These are phyloP conservation scores for Piedraia hortae DNA, from an alignment of 2,329 filamentous ascomycete genomes.

Conservation along the genomic window DNA sequence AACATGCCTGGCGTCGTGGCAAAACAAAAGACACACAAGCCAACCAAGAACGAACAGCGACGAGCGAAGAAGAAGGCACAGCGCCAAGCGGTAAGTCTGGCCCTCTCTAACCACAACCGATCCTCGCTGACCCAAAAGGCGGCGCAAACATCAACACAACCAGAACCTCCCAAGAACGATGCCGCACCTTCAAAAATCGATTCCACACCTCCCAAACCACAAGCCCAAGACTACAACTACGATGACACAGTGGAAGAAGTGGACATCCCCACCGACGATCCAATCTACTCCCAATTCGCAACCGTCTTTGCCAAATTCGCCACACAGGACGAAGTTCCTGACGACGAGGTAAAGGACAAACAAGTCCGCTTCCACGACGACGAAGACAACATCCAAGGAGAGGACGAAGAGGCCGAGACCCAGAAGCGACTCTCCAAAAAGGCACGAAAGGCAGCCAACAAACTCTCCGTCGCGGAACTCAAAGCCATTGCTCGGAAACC, in stretches of 20 bases:
- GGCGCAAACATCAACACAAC: slow-evolving; percentile 4
- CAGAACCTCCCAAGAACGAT: slow-evolving; percentile 5
- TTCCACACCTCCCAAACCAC: slow-evolving; percentile 4
- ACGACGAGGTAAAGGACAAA: slow-evolving; percentile 27
- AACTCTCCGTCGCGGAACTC: slow-evolving; percentile 78
- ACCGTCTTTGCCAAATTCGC: slow-evolving; percentile 60
- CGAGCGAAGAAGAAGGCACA: slow-evolving; percentile 85
- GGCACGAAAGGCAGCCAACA: slow-evolving; percentile 73
- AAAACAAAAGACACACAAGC: slow-evolving; percentile 26
- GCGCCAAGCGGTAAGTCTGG: slow-evolving; percentile 54
- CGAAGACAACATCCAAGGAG: slow-evolving; percentile 64
- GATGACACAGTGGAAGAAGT: slow-evolving; percentile 8
- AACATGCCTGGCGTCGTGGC: slow-evolving; percentile 12
- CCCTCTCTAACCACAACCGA: background rate
- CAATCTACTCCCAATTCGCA: slow-evolving; percentile 60
- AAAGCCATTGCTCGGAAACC: slow-evolving; percentile 78
- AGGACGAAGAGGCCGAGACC: slow-evolving; percentile 41
- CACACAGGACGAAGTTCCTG: slow-evolving; percentile 22
- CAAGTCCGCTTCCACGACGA: slow-evolving; percentile 64
- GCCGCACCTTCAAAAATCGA: slow-evolving; percentile 3
- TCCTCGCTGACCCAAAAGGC: slow-evolving; percentile 1
- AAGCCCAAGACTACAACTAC: slow-evolving; percentile 8
- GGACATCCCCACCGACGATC: slow-evolving; percentile 22
- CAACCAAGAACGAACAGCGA: slow-evolving; percentile 82
- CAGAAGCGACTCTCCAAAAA: slow-evolving; percentile 65